A percentile compares a stretch with the other conserved stretches of the same genome.
phyloP scores from a whole-genome alignment of 805 yeast species.

The Metschnikowia corniflorae region DNA sequence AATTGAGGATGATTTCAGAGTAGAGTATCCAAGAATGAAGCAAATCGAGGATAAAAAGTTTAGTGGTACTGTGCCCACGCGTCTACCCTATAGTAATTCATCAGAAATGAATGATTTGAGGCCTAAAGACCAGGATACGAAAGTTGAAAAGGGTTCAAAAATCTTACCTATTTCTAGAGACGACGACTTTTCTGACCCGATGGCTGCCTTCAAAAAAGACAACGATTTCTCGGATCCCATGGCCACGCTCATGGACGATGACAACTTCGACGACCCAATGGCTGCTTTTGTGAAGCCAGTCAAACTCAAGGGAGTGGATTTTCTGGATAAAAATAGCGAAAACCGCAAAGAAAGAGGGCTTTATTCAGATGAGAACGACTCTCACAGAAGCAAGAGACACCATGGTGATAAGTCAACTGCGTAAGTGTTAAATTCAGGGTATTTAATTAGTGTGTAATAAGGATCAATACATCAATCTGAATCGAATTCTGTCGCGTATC shows the following conservation, averaged over 20 bases:
- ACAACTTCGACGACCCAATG: slow-evolving; percentile 27
- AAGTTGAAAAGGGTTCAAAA: not conserved
- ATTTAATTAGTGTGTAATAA: no score
- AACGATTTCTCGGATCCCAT: slow-evolving; percentile 34
- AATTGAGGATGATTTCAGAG: slow-evolving; percentile 39
- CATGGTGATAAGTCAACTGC: no score
- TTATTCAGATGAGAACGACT: no score
- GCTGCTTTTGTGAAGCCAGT: slow-evolving; percentile 2
- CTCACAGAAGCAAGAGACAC: slow-evolving; percentile 6
- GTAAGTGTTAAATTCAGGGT: no score
- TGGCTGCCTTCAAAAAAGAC: slow-evolving; percentile 14
- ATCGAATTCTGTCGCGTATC: no score
- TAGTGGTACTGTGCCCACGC: slow-evolving; percentile 5
- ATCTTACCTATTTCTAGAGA: no score
- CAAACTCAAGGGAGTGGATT: no score
- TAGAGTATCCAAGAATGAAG: slow-evolving; percentile 25
- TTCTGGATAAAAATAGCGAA: no score
- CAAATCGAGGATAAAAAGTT: slow-evolving; percentile 11
- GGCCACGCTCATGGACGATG: slow-evolving; percentile 26
- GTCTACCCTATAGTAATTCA: slow-evolving; percentile 6
- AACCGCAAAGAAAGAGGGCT: no score
- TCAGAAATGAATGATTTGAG: not conserved
- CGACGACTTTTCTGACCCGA: slow-evolving; percentile 24
- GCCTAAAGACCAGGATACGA: not conserved
- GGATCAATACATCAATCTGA: no score